Base-by-base conservation (phyloP, 2,329 filamentous ascomycete species). In the Talaromyces sp. region DNA sequence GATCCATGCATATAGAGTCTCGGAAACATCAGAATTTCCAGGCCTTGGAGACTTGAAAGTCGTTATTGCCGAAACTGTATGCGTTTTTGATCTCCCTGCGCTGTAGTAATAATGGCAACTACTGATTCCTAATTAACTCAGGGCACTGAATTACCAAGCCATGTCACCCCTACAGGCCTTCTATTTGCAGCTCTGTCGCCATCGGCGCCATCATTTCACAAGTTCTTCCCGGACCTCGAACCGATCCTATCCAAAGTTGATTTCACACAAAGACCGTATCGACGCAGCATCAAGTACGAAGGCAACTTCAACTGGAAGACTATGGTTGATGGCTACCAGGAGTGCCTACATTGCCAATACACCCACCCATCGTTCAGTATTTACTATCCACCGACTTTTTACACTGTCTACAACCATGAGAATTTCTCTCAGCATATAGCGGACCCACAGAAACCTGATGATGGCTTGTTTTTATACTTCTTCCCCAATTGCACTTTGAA, bases 291-390 rank as follows among this genome's bases (percentile, higher is more conserved):
- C 63, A 77, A 76, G n/a, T 85, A 85, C 59, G 76, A 80, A 56
- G 82, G 83, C 3, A 75, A 76, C 0, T 84, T 85, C 73, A 85
- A 85, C 67, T 84, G 82, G 82, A 84, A 84, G 66, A 83, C 82
- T 0, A 84, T 84, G 79, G 80, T 84, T 26, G 82, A 84, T 61
- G 82, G 81, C 8, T 84, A 82, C 62, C 81, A 84, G 68, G 83
- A 85, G 69, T 85, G 83, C 63, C 75, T 85, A 21, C 82, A 84
- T 67, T 84, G 82, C 70, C 79, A 82, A 65, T 85, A 84, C 68
- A 84, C 83, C 0, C 83, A 85, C 62, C 82, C 81, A 0, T 80
- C 79, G 5, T 85, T 85, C 69, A 79, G 78, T 21, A 74, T 82
- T 60, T 79, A 76, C 62, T 85, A 85, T 59, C 81, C 81, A 5